Conservation (phyloP, 176 grass and related monocot genomes). For the Avena atlantica region DNA sequence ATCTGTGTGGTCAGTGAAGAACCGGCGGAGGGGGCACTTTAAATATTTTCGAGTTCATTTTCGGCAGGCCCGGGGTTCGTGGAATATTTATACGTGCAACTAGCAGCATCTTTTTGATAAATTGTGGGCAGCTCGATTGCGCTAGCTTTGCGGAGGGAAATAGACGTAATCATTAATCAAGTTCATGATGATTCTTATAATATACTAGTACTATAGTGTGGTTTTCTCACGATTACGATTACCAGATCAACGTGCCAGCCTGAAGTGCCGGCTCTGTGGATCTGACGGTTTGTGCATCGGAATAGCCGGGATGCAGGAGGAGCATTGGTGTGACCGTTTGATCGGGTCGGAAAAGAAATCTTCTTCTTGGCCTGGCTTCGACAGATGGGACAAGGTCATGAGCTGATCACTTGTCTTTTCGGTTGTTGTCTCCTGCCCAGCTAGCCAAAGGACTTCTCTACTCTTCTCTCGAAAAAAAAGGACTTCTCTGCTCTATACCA, state of each 20-base stretch:
- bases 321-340: constrained; percentile 35
- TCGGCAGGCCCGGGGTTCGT: background rate
- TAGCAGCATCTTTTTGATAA: background rate
- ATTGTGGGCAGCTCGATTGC: background rate
- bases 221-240: background rate
- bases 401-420: constrained; percentile 32
- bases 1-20: constrained; percentile 29
- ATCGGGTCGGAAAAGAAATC: constrained; percentile 29
- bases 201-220: background rate
- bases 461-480: background rate
- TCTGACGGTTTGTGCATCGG: constrained; percentile 2
- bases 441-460: background rate
- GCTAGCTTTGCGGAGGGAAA: background rate
- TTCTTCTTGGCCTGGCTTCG: constrained; percentile 26
- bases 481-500: background rate
- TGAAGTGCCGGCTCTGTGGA: background rate
- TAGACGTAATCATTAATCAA: background rate
- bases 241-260: background rate
- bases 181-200: background rate
- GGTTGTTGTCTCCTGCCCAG: constrained; percentile 26
- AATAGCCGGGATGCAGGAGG: background rate
- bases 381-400: background rate
- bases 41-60: background rate
- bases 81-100: background rate
- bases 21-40: constrained; percentile 12